A percentile compares a stretch with the other conserved stretches of the same genome.
Evolutionary conservation across 2,329 filamentous ascomycete genomes (phyloP).

Genomic region (Aureobasidium sp.): DNA sequence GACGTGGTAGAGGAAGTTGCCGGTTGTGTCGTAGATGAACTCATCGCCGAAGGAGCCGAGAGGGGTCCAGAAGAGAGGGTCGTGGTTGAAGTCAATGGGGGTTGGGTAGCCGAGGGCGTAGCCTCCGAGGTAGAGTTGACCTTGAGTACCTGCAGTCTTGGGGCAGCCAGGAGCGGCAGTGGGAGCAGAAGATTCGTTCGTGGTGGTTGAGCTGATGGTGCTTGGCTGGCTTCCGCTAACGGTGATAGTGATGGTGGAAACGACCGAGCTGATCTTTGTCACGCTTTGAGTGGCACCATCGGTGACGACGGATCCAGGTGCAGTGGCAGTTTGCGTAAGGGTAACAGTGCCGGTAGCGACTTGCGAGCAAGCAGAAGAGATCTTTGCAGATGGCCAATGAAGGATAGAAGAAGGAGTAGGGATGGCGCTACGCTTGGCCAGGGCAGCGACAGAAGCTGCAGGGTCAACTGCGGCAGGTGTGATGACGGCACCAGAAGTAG

Average conservation of each 20-base stretch:
- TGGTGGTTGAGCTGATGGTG: neutral
- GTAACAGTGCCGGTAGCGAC: slow-evolving; percentile 14
- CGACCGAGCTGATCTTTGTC: neutral
- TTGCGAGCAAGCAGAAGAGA: slow-evolving; percentile 13
- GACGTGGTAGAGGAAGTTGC: neutral
- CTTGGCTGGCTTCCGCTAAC: neutral
- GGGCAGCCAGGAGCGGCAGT: neutral
- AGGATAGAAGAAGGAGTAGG: slow-evolving; percentile 8
- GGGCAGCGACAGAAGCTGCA: neutral
- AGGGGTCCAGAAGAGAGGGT: neutral
- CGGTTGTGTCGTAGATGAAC: neutral
- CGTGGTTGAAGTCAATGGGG: neutral
- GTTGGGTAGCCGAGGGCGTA: neutral
- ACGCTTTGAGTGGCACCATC: neutral
- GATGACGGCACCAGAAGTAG: neutral
- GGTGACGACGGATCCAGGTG: neutral
- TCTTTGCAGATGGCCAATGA: slow-evolving; percentile 8
- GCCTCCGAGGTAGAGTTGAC: slow-evolving; percentile 1
- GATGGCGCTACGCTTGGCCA: neutral
- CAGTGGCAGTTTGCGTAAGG: neutral
- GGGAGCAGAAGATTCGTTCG: neutral
- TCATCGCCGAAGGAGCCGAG: slow-evolving; percentile 2
- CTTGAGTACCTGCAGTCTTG: neutral
- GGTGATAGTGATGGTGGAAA: neutral
- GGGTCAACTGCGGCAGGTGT: neutral